phyloP scores from a whole-genome alignment of 2,329 filamentous ascomycete genomes.

The Sclerotinia glacialis region DNA sequence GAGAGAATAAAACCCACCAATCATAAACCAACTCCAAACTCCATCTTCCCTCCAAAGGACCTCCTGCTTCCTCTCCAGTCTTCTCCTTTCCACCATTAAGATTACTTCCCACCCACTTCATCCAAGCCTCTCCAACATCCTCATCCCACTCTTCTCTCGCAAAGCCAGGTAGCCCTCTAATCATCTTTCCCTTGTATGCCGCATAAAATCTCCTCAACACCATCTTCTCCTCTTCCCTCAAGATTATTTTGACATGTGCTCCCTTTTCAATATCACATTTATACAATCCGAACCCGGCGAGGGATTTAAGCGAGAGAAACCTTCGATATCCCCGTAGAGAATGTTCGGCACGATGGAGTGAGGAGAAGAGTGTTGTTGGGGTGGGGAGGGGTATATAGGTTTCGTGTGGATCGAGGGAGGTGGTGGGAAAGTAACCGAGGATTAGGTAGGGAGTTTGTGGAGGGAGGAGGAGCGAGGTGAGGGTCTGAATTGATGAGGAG shows the following conservation, averaged over 20 bases:
- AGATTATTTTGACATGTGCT: neutral
- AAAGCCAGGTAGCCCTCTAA: neutral
- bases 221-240: constrained; percentile 2
- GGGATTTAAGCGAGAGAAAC: neutral
- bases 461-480: neutral
- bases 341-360: neutral
- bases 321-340: neutral
- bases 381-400: neutral
- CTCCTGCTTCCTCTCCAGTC: neutral
- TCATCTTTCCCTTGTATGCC: neutral
- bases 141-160: constrained; percentile 6
- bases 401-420: constrained; percentile 13
- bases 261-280: constrained; percentile 6
- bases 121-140: neutral
- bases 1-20: neutral
- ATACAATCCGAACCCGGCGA: neutral
- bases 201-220: constrained; percentile 4
- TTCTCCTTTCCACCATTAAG: neutral
- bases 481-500: neutral
- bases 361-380: neutral
- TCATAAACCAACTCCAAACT: constrained; percentile 18
- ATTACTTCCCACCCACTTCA: constrained; percentile 2
- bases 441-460: constrained; percentile 4
- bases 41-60: constrained; percentile 13
- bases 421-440: constrained; percentile 13